phyloP scores from a whole-genome alignment of 202 grass and related monocot genomes.

The Setaria italica region DNA sequence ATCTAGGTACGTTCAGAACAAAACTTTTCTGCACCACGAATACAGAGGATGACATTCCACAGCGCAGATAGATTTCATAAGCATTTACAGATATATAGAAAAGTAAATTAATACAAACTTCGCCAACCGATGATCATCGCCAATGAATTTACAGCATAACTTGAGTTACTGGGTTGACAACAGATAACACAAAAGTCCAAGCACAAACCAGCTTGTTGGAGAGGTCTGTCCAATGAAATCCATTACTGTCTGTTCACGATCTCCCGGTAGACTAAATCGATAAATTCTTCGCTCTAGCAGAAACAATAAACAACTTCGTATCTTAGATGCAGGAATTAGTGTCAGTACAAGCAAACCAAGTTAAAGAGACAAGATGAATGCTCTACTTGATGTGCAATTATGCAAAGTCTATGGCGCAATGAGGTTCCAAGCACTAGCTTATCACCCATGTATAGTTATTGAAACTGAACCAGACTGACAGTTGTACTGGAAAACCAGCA shows the following conservation, averaged over 20 bases:
- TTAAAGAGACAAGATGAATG: background rate
- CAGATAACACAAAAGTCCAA: background rate
- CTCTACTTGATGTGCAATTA: background rate
- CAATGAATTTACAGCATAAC: slow-evolving; percentile 45
- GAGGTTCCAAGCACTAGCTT: background rate
- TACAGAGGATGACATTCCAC: slow-evolving; percentile 1
- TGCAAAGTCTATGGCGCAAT: background rate
- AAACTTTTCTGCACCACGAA: slow-evolving; percentile 35
- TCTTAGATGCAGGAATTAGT: background rate
- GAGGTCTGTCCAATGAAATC: slow-evolving; percentile 11
- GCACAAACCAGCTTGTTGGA: background rate
- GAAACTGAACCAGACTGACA: background rate
- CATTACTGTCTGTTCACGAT: slow-evolving; percentile 50
- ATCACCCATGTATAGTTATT: background rate
- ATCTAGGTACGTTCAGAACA: background rate
- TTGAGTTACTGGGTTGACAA: slow-evolving; percentile 18
- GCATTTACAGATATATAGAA: slow-evolving; percentile 39
- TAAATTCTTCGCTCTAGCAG: slow-evolving; percentile 55
- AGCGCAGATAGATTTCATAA: slow-evolving; percentile 10
- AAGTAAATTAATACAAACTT: slow-evolving; percentile 29
- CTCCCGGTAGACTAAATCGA: slow-evolving; percentile 63
- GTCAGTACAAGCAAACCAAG: background rate
- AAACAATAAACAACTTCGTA: background rate
- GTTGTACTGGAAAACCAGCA: background rate
- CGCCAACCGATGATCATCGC: slow-evolving; percentile 1